Conservation (phyloP, 192 early-diverging fungal genomes). For the Gamsiella multidivaricata region DNA sequence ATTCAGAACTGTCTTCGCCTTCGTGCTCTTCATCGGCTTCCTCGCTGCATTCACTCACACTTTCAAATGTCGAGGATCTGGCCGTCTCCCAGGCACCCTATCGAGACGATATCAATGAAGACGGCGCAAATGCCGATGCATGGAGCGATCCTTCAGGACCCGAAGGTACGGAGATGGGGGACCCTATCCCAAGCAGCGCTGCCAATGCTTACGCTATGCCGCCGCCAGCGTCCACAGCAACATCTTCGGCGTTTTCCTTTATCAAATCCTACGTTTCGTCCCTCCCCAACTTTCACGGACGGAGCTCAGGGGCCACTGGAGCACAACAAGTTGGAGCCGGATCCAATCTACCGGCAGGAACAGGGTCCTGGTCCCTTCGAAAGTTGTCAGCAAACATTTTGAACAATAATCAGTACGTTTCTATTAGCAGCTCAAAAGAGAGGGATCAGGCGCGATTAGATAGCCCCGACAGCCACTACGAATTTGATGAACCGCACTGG, state of each 20-base stretch:
- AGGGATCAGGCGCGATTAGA: neutral
- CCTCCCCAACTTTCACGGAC: conserved; percentile 2
- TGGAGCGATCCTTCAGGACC: neutral
- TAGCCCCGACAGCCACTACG: neutral
- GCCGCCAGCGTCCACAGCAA: neutral
- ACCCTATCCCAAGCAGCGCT: neutral
- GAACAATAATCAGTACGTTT: conserved; percentile 28
- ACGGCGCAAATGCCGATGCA: neutral
- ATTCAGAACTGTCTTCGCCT: conserved; percentile 20
- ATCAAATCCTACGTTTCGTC: conserved; percentile 34
- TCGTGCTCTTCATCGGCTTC: conserved; percentile 25
- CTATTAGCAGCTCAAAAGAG: neutral
- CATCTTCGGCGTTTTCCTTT: conserved; percentile 12
- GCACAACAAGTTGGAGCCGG: neutral
- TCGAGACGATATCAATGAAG: neutral
- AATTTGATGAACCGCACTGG: neutral
- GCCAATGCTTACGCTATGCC: neutral
- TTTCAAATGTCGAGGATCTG: conserved; percentile 6
- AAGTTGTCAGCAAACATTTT: conserved; percentile 29
- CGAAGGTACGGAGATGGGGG: neutral
- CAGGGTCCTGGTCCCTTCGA: conserved; percentile 34
- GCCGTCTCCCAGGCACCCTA: conserved; percentile 5
- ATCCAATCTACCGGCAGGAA: neutral
- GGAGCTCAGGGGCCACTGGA: neutral
- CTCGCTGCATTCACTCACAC: conserved; percentile 21